Evolutionary conservation across 176 grass and related monocot species (phyloP), one percentile per base, ranked within the genome.

Genomic region (Paspalum vaginatum): DNA sequence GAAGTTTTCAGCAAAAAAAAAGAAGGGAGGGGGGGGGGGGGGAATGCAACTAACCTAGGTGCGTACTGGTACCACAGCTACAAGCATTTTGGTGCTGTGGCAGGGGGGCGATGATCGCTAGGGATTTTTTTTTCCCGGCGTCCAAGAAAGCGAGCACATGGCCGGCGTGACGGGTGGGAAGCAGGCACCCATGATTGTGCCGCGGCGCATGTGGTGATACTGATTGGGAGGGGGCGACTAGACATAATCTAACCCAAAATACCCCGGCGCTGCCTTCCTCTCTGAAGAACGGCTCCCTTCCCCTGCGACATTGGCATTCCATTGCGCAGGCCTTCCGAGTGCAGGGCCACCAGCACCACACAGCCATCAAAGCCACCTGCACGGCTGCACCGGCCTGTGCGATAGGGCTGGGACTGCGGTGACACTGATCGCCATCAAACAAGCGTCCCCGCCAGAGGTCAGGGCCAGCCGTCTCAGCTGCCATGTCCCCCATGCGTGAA

Each of bases 111-210:
- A 77, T 85, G 83, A 79, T 72, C 75, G 25, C 75, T 65, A 24
- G 22, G 40, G 52, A 11, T 39, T 67, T 53, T 63, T 40, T 25
- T 62, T 32, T 7, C 1, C 32, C 45, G 12, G 17, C n/a, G 71
- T 80, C 55, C 76, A 71, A 56, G 56, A 89, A 89, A 89, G 87
- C 20, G 62, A 68, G 55, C 70, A 89, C 87, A 81, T 85, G 81
- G 53, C 81, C 74, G 87, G 76, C 81, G 70, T 74, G 76, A 74
- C 44, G 61, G 40, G 32, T 18, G 76, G 83, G 75, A 79, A 54
- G 84, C 75, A 54, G 26, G 48, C 11, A 37, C 18, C 46, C 11
- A 89, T 89, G 76, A 76, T 89, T 64, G 77, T 54, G 87, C 76
- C 45, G 76, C 52, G 1, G 87, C 61, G 76, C 69, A 49, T 84